phyloP scores from a whole-genome alignment of 2,329 filamentous ascomycete genomes.

The Colletotrichum zoysiae region DNA sequence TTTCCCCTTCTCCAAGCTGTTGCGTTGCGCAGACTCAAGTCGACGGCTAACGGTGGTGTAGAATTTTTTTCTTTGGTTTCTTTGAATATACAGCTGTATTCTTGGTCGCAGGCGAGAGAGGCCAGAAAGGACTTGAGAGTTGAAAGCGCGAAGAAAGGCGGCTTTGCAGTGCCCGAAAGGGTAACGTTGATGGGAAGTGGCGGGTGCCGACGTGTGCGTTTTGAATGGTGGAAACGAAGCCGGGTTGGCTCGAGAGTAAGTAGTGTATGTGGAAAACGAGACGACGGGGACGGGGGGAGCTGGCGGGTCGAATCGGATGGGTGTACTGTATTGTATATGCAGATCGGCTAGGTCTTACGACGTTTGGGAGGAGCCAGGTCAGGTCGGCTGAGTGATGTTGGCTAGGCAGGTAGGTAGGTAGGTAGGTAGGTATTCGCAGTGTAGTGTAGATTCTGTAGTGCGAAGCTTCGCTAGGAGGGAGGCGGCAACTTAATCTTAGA shows the following conservation, averaged over 20 bases:
- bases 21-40: conserved; percentile 26
- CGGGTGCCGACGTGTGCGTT: conserved; percentile 37
- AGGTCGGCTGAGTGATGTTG: conserved; percentile 1
- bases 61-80: no score
- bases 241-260: conserved; percentile 7
- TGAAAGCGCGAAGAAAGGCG: background rate
- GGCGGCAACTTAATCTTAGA: background rate
- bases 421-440: no score
- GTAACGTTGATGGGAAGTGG: conserved; percentile 15
- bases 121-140: background rate
- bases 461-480: background rate
- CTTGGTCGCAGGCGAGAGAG: background rate
- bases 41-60: conserved; percentile 1
- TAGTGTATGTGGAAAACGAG: conserved; percentile 25
- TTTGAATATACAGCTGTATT: background rate
- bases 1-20: conserved; percentile 23
- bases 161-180: conserved; percentile 8
- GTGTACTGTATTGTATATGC: conserved; percentile 18
- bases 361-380: background rate
- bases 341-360: conserved; percentile 10
- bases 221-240: conserved; percentile 25
- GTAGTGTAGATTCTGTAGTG: background rate
- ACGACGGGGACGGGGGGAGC: conserved; percentile 29
- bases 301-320: conserved; percentile 39
- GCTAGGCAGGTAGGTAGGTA: no score